phyloP scores from a whole-genome alignment of 192 early-diverging fungal species.

The Helicostylum pulchrum region DNA sequence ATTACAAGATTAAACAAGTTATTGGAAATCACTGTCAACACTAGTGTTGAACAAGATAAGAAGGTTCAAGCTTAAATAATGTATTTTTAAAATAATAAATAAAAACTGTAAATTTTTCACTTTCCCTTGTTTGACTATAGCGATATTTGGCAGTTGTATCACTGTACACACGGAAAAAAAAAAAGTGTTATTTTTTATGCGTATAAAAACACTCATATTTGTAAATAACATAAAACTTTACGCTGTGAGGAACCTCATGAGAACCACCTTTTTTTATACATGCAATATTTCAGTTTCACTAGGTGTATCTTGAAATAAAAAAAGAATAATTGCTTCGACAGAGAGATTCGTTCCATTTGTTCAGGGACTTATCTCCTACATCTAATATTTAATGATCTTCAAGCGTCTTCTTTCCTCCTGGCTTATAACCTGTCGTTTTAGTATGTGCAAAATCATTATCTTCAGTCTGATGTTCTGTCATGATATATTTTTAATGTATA shows the following conservation, averaged over 20 bases:
- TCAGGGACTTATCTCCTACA: conserved; percentile 85
- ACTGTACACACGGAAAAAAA: too few relatives aligned
- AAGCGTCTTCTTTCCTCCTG: conserved; percentile 88
- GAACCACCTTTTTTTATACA: conserved; percentile 34
- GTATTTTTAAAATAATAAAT: too few relatives aligned
- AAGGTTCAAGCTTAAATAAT: background rate
- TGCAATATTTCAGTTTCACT: background rate
- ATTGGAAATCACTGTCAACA: conserved; percentile 41
- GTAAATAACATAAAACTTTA: conserved; percentile 15
- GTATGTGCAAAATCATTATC: conserved; percentile 76
- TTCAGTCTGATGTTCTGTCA: conserved; percentile 48
- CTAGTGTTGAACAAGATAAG: conserved; percentile 29
- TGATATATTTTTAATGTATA: conserved; percentile 18
- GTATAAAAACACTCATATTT: background rate
- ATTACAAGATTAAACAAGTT: conserved; percentile 66
- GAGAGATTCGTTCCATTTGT: conserved; percentile 95
- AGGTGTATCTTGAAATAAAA: too few relatives aligned
- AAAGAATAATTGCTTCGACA: conserved; percentile 44
- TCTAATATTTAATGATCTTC: conserved; percentile 83
- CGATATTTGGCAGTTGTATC: too few relatives aligned
- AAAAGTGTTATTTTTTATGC: background rate
- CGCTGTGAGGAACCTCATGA: conserved; percentile 57
- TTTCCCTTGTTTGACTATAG: too few relatives aligned
- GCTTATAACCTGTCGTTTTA: conserved; percentile 84
- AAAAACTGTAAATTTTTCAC: too few relatives aligned